A percentile compares a stretch with the other conserved stretches of the same genome.
These are phyloP conservation scores for Ogataea kodamae DNA, from an alignment of 805 yeast species.

Conservation along the genomic window DNA sequence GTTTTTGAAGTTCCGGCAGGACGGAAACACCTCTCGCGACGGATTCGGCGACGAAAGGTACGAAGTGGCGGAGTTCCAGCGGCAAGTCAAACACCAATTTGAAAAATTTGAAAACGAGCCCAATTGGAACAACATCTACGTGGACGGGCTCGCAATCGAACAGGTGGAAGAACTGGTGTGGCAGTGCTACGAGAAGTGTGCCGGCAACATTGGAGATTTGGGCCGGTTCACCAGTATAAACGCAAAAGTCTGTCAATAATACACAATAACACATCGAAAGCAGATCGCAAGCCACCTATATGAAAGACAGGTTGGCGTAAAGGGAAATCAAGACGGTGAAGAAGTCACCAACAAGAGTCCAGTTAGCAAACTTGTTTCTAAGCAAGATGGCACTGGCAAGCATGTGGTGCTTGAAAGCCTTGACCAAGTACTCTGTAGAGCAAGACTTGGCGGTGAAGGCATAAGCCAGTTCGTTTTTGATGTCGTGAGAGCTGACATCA, in stretches of 20 bases:
- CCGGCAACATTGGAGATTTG: too few relatives aligned
- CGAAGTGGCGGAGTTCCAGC: slow-evolving; percentile 72
- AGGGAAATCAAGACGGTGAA: slow-evolving; percentile 46
- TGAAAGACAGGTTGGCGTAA: slow-evolving; percentile 40
- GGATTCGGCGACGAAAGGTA: slow-evolving; percentile 96
- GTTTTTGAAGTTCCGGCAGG: slow-evolving; percentile 61
- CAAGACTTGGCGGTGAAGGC: slow-evolving; percentile 30
- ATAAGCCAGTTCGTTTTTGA: slow-evolving; percentile 32
- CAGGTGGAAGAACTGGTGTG: slow-evolving; percentile 50
- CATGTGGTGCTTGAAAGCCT: slow-evolving; percentile 20
- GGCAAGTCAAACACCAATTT: slow-evolving; percentile 63
- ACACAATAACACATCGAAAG: slow-evolving; percentile 12
- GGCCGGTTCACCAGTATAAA: slow-evolving; percentile 5
- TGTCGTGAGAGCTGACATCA: slow-evolving; percentile 17
- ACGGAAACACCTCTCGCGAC: slow-evolving; percentile 48
- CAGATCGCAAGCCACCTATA: slow-evolving; percentile 15
- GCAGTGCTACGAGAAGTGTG: slow-evolving; percentile 26
- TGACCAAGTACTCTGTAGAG: slow-evolving; percentile 21
- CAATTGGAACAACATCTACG: slow-evolving; percentile 50
- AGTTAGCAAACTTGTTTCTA: slow-evolving; percentile 43
- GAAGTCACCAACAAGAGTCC: slow-evolving; percentile 44
- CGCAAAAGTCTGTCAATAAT: slow-evolving; percentile 15
- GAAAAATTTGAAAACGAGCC: slow-evolving; percentile 32
- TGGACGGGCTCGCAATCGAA: slow-evolving; percentile 54
- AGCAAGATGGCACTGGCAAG: slow-evolving; percentile 36